Base-by-base conservation (phyloP, 2,329 filamentous ascomycete genomes). In the Pezicula neosporulosa region DNA sequence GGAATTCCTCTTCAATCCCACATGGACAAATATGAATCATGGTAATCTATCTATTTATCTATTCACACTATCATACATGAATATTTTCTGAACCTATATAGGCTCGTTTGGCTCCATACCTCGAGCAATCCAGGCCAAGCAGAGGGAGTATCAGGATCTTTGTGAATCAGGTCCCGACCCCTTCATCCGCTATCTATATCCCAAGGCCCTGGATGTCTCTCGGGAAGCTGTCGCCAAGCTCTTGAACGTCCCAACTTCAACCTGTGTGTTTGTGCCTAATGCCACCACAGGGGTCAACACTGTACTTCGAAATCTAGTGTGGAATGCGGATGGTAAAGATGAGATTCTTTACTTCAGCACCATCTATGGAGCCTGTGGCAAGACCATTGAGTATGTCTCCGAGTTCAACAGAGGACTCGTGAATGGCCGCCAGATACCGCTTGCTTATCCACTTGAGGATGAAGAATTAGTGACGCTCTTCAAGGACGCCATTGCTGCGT, bases 101-200 rank as follows among this genome's bases (percentile, higher is more conserved):
- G 87, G 90, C 45, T 95, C 90, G 1, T 96, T 89, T 65, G 92
- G 92, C 33, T 85, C 86, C 2, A 84, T 86, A 60, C 91, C 92
- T 3, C 73, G 70, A 9, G 65, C 70, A 18, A 76, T 97, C 53
- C 80, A 77, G 15, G 69, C 77, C 13, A 77, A 76, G 46, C 76
- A 86, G 18, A 82, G 79, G 15, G 63, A 74, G n/a, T 87, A 86
- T 62, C 86, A 92, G 64, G 80, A 86, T 55, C 70, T 74, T 4
- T 72, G 77, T 35, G 91, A 96, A 72, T 72, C 78, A 1, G 75
- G 74, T 0, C 89, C 91, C 0, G 92, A 97, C 69, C 67, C 72
- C 6, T 96, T 91, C 72, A 84, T 93, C 64, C 83, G 87, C 21
- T 88, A 86, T 65, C 76, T 81, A 3, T 84, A 83, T 56, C 78